phyloP scores from a whole-genome alignment of 106 monocot species.

The Dioscorea alata region DNA sequence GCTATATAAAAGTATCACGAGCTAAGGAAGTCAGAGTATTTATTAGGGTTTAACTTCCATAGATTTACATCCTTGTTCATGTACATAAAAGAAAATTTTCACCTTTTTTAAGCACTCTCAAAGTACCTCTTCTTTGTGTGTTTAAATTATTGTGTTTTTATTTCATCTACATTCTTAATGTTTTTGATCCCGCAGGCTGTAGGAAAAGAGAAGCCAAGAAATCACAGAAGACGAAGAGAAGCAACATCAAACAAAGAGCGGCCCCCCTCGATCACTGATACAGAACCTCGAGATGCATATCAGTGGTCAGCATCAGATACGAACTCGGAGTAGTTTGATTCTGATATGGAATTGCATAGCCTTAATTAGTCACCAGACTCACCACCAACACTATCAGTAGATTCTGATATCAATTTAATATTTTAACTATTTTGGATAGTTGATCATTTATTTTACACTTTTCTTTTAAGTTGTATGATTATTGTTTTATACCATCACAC shows the following conservation, averaged over 20 bases:
- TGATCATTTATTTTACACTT: too few species aligned
- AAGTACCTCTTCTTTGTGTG: not conserved
- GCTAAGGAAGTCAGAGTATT: too few species aligned
- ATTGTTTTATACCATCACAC: too few species aligned
- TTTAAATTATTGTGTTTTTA: not conserved
- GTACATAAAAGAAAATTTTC: not conserved
- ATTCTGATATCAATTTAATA: too few species aligned
- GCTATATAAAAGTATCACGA: too few species aligned
- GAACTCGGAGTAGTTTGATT: slow-evolving; percentile 48
- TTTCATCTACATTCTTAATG: not conserved
- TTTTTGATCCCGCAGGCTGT: not conserved
- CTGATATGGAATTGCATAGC: too few species aligned
- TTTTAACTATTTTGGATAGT: too few species aligned
- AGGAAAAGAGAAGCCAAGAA: not conserved
- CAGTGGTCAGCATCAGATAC: slow-evolving; percentile 48
- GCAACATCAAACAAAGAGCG: slow-evolving; percentile 6
- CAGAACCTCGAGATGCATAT: slow-evolving; percentile 51
- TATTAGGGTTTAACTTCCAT: too few species aligned
- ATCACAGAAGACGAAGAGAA: not conserved
- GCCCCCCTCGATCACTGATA: slow-evolving; percentile 55
- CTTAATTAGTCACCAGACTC: too few species aligned
- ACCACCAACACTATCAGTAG: too few species aligned
- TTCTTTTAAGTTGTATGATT: too few species aligned
- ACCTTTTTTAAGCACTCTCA: not conserved
- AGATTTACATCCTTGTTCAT: too few species aligned